A percentile compares a stretch with the other conserved stretches of the same genome.
These are phyloP conservation scores for Parascedosporium putredinis DNA, from an alignment of 2,329 filamentous ascomycete genomes.

Conservation along the genomic window DNA sequence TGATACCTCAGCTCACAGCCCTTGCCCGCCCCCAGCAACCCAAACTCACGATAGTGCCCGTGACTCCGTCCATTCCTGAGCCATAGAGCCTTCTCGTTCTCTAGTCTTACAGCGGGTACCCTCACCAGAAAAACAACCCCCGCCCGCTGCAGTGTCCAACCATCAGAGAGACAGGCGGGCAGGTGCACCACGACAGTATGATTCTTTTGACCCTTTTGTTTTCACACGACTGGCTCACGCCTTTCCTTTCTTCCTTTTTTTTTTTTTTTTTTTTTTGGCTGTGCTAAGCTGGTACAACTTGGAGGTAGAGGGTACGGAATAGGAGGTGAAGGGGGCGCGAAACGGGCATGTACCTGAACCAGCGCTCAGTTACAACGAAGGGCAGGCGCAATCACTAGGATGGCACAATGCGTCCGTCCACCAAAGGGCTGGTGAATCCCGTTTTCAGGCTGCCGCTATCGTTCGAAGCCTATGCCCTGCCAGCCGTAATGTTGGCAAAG, in stretches of 20 bases:
- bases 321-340: not conserved
- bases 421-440: not conserved
- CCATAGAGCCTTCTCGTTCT: too few species aligned
- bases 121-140: not conserved
- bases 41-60: not conserved
- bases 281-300: too few species aligned
- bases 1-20: not conserved
- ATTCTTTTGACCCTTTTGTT: too few species aligned
- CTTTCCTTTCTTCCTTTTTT: too few species aligned
- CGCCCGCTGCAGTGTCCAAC: constrained; percentile 1
- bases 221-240: too few species aligned
- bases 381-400: too few species aligned
- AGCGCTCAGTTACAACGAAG: too few species aligned
- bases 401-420: too few species aligned
- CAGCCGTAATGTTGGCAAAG: not conserved
- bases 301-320: not conserved
- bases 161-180: not conserved
- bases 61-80: not conserved
- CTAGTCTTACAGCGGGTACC: not conserved
- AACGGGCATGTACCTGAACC: constrained; percentile 1
- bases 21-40: not conserved
- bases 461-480: too few species aligned
- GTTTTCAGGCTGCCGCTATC: constrained; percentile 2
- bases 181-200: too few species aligned
- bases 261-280: too few species aligned